Evolutionary conservation across 2,329 filamentous ascomycete genomes (phyloP).

Genomic region (Amphichorda felina): DNA sequence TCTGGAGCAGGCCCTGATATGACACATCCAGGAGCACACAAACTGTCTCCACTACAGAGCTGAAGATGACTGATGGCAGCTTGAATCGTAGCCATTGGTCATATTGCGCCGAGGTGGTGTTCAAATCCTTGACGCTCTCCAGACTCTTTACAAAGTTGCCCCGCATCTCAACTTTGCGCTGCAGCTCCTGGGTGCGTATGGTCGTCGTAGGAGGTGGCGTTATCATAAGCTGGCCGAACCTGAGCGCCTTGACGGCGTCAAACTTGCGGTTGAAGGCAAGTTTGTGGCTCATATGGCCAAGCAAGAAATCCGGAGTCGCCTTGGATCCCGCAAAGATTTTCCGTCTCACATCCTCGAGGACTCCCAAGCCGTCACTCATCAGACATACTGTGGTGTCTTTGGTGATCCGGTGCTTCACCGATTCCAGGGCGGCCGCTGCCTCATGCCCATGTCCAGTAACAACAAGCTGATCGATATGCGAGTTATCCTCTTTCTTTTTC

Average conservation of each 20-base stretch:
- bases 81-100: constrained; percentile 55
- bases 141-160: constrained; percentile 11
- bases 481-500: constrained; percentile 18
- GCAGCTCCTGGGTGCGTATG: constrained; percentile 5
- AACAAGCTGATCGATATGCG: constrained; percentile 59
- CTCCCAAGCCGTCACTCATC: constrained; percentile 71
- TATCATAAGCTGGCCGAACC: constrained; percentile 16
- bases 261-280: constrained; percentile 27
- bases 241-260: constrained; percentile 25
- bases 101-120: constrained; percentile 6
- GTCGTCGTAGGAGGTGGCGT: constrained; percentile 11
- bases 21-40: constrained; percentile 67
- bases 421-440: constrained; percentile 37
- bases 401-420: constrained; percentile 54
- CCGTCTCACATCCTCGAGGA: constrained; percentile 66
- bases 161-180: constrained; percentile 8
- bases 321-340: constrained; percentile 55
- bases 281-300: constrained; percentile 47
- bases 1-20: constrained; percentile 60
- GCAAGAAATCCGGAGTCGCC: constrained; percentile 61
- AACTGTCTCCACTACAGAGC: constrained; percentile 68
- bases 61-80: constrained; percentile 66
- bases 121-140: constrained; percentile 9
- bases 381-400: constrained; percentile 61
- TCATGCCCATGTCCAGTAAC: constrained; percentile 50